These are phyloP conservation scores for Phytophthora fragariae DNA, from an alignment of 352 stramenopile species.

Conservation along the genomic window DNA sequence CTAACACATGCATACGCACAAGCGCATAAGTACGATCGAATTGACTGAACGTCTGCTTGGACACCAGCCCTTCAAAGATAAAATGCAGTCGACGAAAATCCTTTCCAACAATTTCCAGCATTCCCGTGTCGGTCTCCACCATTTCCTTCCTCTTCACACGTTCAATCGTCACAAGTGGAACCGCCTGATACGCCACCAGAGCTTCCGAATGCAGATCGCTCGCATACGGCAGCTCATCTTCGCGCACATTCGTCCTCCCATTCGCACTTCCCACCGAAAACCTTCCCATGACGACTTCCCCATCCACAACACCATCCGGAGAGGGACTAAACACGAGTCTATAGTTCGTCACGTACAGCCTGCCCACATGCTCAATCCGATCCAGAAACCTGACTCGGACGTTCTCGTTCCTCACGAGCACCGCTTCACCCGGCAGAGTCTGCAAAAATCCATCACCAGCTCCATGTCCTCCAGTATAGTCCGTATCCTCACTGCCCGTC, in stretches of 20 bases:
- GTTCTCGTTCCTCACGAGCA: slow-evolving; percentile 69
- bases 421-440: slow-evolving; percentile 70
- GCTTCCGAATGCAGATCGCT: slow-evolving; percentile 53
- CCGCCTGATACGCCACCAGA: slow-evolving; percentile 69
- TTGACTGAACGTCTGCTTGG: slow-evolving; percentile 79
- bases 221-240: slow-evolving; percentile 55
- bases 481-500: slow-evolving; percentile 38
- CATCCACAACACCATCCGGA: slow-evolving; percentile 14
- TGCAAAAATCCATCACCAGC: slow-evolving; percentile 43
- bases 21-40: slow-evolving; percentile 76
- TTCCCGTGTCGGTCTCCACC: slow-evolving; percentile 73
- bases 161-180: slow-evolving; percentile 75
- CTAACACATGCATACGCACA: slow-evolving; percentile 68
- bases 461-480: slow-evolving; percentile 28
- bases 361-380: slow-evolving; percentile 56
- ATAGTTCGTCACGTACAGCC: slow-evolving; percentile 84
- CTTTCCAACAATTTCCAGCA: slow-evolving; percentile 81
- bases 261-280: slow-evolving; percentile 35
- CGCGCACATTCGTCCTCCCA: slow-evolving; percentile 36
- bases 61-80: slow-evolving; percentile 75
- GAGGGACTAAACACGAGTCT: slow-evolving; percentile 78
- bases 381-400: slow-evolving; percentile 68
- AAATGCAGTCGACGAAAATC: slow-evolving; percentile 86
- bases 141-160: slow-evolving; percentile 81
- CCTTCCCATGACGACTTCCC: slow-evolving; percentile 18